Evolutionary conservation across 1,139 yeast species (phyloP).

Genomic region (Suhomyces kunorum): DNA sequence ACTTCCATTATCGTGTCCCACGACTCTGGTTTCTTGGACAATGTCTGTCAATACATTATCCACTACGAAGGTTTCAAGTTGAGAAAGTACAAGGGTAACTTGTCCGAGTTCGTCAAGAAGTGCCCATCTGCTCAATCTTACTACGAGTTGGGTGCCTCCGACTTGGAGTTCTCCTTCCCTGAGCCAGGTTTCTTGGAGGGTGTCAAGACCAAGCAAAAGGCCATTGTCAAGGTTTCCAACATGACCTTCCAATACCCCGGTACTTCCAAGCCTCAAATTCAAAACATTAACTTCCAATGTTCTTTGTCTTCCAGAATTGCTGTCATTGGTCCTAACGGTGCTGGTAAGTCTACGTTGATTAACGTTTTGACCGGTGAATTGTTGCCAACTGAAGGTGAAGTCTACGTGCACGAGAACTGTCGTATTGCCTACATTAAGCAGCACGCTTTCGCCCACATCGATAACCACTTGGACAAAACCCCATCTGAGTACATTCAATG

Average conservation of each 20-base stretch:
- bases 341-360: conserved; percentile 98
- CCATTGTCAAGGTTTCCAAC: conserved; percentile 95
- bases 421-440: conserved; percentile 99
- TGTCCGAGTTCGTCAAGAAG: conserved; percentile 96
- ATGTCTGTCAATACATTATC: conserved; percentile 95
- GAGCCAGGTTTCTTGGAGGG: conserved; percentile 99
- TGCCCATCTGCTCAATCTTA: conserved; percentile 98
- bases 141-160: conserved; percentile 98
- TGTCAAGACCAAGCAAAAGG: conserved; percentile 99
- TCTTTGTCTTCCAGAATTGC: conserved; percentile 99
- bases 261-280: conserved; percentile 91
- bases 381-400: conserved; percentile 97
- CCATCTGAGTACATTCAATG: conserved; percentile 99
- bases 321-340: conserved; percentile 99
- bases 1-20: conserved; percentile 98
- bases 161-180: conserved; percentile 94
- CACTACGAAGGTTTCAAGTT: conserved; percentile 99
- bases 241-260: conserved; percentile 99
- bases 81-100: conserved; percentile 99
- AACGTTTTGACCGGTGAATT: conserved; percentile 99
- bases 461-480: conserved; percentile 97
- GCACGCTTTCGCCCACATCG: conserved; percentile 99
- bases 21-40: conserved; percentile 99
- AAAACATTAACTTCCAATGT: conserved; percentile 94
- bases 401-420: conserved; percentile 98